Evolutionary conservation across 345 rosid genomes (phyloP).

Genomic region (Pseudoturritis turrita): DNA sequence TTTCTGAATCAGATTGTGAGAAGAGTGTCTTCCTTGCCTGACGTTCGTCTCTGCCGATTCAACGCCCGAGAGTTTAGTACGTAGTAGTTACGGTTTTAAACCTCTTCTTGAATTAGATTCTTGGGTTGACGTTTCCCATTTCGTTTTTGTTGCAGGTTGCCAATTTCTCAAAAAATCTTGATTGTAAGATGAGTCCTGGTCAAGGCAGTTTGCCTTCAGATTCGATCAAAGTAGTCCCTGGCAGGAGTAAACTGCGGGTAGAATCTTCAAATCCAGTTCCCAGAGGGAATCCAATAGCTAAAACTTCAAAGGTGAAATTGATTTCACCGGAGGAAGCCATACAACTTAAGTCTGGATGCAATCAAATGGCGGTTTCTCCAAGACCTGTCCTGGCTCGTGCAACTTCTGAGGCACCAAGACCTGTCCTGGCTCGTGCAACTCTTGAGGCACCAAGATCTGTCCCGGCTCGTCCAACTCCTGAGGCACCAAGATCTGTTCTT

Average conservation of each 20-base stretch:
- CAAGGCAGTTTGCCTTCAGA: slow-evolving; percentile 7
- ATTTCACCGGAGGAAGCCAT: slow-evolving; percentile 24
- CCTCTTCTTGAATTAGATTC: not conserved
- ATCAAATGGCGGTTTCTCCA: not conserved
- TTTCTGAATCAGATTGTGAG: not conserved
- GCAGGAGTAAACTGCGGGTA: slow-evolving; percentile 21
- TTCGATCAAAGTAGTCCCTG: slow-evolving; percentile 31
- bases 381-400: too few species aligned
- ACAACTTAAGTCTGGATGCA: slow-evolving; percentile 1
- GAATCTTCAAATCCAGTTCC: slow-evolving; percentile 29
- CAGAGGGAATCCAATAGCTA: slow-evolving; percentile 3
- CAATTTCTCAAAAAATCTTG: not conserved
- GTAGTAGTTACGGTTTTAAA: not conserved
- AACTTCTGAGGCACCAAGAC: not conserved
- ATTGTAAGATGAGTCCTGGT: slow-evolving; percentile 3
- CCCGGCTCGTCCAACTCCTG: not conserved
- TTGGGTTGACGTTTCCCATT: not conserved
- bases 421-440: not conserved
- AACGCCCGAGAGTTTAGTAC: not conserved
- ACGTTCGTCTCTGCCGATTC: not conserved
- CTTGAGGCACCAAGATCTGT: not conserved
- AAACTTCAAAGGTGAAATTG: slow-evolving; percentile 16
- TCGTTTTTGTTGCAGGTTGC: not conserved
- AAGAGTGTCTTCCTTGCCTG: not conserved
- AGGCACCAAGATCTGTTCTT: not conserved